These are phyloP conservation scores for Tylopilus plumbeoviolaceoides DNA, from an alignment of 768 basidiomycete genomes.

Conservation along the genomic window DNA sequence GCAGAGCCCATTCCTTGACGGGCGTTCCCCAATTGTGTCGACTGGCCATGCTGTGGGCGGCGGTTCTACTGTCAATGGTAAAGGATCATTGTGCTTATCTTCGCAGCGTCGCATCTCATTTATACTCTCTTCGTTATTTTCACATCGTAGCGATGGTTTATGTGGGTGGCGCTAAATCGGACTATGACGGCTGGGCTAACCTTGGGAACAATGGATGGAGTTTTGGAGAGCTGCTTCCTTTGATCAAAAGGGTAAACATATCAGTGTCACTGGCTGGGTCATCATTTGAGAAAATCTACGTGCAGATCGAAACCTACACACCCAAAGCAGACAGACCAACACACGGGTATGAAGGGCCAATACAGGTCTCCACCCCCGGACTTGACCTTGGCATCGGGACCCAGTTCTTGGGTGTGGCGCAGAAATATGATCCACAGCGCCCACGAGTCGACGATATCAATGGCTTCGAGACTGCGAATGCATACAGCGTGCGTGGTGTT, in stretches of 20 bases:
- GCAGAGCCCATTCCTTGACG: conserved; percentile 40
- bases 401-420: conserved; percentile 46
- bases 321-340: conserved; percentile 33
- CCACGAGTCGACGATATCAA: conserved; percentile 44
- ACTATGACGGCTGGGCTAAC: conserved; percentile 57
- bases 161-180: conserved; percentile 53
- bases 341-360: conserved; percentile 36
- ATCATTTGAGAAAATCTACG: too few relatives aligned
- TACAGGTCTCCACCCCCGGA: conserved; percentile 20
- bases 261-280: too few relatives aligned
- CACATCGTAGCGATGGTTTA: conserved; percentile 41
- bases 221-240: conserved; percentile 50
- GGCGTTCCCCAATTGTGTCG: conserved; percentile 43
- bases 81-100: conserved; percentile 3
- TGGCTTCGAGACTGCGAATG: conserved; percentile 32
- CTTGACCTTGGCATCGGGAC: conserved; percentile 20
- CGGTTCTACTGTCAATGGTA: conserved; percentile 60
- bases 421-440: conserved; percentile 46
- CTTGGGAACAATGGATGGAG: conserved; percentile 59
- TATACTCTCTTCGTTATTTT: not conserved
- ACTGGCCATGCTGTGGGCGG: conserved; percentile 56
- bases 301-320: too few relatives aligned
- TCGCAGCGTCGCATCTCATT: too few relatives aligned
- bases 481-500: conserved; percentile 20
- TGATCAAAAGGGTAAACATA: too few relatives aligned